phyloP scores from a whole-genome alignment of 805 yeast species.

The Schizosaccharomyces japonicus region DNA sequence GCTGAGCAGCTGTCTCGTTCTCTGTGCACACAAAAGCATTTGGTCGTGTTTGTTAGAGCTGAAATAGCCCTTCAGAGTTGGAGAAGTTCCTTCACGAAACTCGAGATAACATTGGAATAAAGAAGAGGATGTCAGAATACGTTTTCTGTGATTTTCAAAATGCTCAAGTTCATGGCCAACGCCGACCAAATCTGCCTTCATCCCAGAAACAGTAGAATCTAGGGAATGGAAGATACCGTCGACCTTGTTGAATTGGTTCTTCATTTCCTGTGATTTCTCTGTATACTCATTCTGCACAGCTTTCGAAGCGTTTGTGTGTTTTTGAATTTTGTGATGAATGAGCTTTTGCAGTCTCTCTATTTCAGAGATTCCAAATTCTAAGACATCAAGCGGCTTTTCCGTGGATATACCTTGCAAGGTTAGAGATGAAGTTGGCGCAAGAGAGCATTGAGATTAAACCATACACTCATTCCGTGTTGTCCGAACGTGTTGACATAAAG shows the following conservation, averaged over 20 bases:
- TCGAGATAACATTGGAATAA: background rate
- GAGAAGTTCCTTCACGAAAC: background rate
- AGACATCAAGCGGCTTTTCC: background rate
- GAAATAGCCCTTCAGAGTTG: background rate
- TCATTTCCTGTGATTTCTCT: background rate
- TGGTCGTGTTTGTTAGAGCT: background rate
- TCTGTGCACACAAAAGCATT: constrained; percentile 2
- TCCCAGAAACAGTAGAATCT: background rate
- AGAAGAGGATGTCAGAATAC: background rate
- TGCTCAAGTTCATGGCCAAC: background rate
- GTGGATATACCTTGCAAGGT: too few species aligned
- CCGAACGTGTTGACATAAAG: too few species aligned
- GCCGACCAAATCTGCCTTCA: background rate
- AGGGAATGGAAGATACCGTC: background rate
- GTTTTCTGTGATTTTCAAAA: background rate
- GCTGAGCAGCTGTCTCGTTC: background rate
- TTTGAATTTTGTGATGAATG: background rate
- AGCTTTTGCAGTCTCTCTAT: background rate
- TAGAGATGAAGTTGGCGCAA: too few species aligned
- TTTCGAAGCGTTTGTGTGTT: background rate
- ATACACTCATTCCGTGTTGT: too few species aligned
- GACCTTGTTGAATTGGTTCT: background rate
- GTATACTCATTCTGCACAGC: background rate
- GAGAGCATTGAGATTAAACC: too few species aligned
- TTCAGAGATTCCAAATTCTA: background rate